A percentile compares a stretch with the other conserved stretches of the same genome.
These are phyloP conservation scores for Gracilaria vermiculophylla DNA, from an alignment of 23 red algal species.

Conservation along the genomic window DNA sequence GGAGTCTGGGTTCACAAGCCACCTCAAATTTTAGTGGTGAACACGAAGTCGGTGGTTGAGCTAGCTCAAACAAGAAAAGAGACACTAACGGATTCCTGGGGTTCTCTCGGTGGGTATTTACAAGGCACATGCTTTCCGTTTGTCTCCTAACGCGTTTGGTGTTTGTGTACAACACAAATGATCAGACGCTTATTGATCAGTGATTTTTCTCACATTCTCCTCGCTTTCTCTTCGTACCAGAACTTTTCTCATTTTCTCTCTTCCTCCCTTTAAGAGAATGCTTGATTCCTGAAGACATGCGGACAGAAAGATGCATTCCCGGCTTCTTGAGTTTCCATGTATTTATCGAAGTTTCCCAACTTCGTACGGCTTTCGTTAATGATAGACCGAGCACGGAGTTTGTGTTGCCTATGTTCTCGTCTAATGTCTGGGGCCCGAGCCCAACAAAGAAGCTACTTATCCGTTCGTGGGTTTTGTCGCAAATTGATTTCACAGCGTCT, in stretches of 20 bases:
- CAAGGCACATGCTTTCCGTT: too few species aligned
- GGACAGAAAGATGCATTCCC: not conserved
- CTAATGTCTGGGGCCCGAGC: not conserved
- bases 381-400: not conserved
- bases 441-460: constrained; percentile 11
- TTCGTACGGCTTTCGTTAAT: not conserved
- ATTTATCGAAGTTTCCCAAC: constrained; percentile 7
- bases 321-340: constrained; percentile 8
- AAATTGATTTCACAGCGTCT: constrained; percentile 4
- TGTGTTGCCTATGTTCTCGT: too few species aligned
- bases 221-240: constrained; percentile 2
- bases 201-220: not conserved
- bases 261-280: not conserved
- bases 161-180: not conserved
- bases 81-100: too few species aligned
- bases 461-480: not conserved
- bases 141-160: too few species aligned
- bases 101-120: too few species aligned
- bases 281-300: not conserved
- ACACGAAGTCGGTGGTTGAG: too few species aligned
- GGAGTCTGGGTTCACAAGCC: too few species aligned
- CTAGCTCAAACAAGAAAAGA: too few species aligned
- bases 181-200: not conserved
- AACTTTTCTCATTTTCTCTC: not conserved
- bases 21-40: too few species aligned